A percentile compares a stretch with the other conserved stretches of the same genome.
phyloP scores from a whole-genome alignment of 306 rosid species.

The Styphnolobium japonicum region DNA sequence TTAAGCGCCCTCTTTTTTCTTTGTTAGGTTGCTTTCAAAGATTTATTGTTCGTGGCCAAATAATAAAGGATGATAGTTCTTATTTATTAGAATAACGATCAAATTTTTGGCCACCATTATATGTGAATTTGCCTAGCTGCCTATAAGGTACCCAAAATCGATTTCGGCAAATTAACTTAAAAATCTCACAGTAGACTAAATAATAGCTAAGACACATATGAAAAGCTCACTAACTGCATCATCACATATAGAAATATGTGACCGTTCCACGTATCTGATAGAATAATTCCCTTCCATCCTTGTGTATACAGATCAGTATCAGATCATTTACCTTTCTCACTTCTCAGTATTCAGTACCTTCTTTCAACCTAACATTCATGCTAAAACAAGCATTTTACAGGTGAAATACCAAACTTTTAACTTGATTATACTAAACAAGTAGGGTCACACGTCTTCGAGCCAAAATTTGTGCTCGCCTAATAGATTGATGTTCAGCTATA shows the following conservation, averaged over 20 bases:
- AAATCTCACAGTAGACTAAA: background rate
- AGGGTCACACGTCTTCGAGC: background rate
- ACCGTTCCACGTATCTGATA: background rate
- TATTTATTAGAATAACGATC: background rate
- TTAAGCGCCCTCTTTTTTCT: background rate
- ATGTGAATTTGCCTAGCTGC: background rate
- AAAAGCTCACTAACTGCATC: background rate
- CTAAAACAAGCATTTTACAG: slow-evolving; percentile 16
- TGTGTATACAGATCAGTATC: background rate
- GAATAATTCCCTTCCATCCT: background rate
- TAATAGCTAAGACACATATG: background rate
- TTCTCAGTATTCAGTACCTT: background rate
- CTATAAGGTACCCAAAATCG: background rate
- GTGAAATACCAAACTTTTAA: background rate
- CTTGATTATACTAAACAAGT: background rate
- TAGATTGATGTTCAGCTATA: background rate
- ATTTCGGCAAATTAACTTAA: background rate
- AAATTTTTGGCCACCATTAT: background rate
- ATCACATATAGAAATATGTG: background rate
- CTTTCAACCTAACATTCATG: background rate
- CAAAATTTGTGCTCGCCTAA: background rate
- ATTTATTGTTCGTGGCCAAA: background rate
- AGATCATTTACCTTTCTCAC: background rate
- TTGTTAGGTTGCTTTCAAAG: background rate
- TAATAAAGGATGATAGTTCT: background rate